Evolutionary conservation across 352 stramenopile species (phyloP), one percentile per base, ranked within the genome.

Genomic region (Lagenidium sp.): DNA sequence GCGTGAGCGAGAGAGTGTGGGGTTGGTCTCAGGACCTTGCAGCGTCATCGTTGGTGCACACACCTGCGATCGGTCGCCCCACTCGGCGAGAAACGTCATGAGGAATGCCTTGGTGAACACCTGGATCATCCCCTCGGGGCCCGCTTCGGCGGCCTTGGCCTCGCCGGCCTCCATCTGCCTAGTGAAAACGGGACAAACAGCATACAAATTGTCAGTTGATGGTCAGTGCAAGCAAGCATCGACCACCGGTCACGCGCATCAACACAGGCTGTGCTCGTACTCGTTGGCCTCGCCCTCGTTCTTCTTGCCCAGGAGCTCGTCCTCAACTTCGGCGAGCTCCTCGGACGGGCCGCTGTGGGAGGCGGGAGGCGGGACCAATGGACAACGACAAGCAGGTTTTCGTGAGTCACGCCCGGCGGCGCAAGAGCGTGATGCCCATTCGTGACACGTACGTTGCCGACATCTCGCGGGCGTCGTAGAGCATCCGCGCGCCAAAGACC

Each of bases 31-130:
- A n/a, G n/a, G n/a, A n/a, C n/a, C n/a, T n/a, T n/a, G n/a, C n/a
- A n/a, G n/a, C n/a, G n/a, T n/a, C n/a, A n/a, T n/a, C n/a, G n/a
- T n/a, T n/a, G n/a, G n/a, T n/a, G n/a, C n/a, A n/a, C 24, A 18
- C 40, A 63, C 46, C 62, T 98, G 95, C 23, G 93, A 98, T 25
- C 97, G 93, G 70, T 99, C 97, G 13, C 97, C 96, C 96, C 96
- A 99, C 64, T 99, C 96, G 0, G 97, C 96, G 43, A 99, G 65
- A 57, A 99, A 99, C 25, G 96, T 99, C 58, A 99, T 83, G 34
- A 96, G 89, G 54, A 99, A 97, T 28, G 94, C 83, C 63, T 98
- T 86, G 12, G 95, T 72, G 42, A 97, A 95, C 22, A 97, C 73
- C 46, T 89, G 63, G 34, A 92, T 82, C 72, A 85, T 89, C 46